Conservation (phyloP, 345 rosid genomes). For the Syzygium aqueum region DNA sequence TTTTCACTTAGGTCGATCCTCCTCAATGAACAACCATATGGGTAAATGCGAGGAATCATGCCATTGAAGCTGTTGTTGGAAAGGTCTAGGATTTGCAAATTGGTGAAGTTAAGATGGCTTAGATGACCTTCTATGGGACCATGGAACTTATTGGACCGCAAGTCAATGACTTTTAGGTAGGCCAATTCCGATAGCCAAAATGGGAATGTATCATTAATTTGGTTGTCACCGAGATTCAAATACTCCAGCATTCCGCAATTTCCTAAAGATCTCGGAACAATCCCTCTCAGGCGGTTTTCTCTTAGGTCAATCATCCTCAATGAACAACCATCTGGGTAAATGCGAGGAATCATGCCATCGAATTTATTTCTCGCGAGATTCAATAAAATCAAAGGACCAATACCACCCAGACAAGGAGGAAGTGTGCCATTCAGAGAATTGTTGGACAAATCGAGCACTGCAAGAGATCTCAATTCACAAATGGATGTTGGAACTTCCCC, state of each 20-base stretch:
- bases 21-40: too few species aligned
- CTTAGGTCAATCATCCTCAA: background rate
- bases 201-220: background rate
- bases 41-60: too few species aligned
- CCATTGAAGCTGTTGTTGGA: too few species aligned
- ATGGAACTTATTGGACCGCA: background rate
- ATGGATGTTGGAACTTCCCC: background rate
- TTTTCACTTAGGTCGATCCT: too few species aligned
- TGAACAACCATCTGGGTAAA: background rate
- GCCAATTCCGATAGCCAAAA: background rate
- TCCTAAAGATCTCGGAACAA: background rate
- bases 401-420: background rate
- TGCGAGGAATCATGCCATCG: background rate
- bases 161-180: background rate
- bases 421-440: background rate
- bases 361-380: background rate
- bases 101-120: background rate
- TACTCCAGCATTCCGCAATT: background rate
- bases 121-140: background rate
- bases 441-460: background rate
- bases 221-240: background rate
- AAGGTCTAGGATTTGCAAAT: too few species aligned
- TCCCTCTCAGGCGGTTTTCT: background rate
- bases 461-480: background rate
- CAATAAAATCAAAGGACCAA: background rate